Percentiles rank a stretch among this genome's conserved stretches.
phyloP scores from a whole-genome alignment of 345 rosid genomes.

The Camelina neglecta region DNA sequence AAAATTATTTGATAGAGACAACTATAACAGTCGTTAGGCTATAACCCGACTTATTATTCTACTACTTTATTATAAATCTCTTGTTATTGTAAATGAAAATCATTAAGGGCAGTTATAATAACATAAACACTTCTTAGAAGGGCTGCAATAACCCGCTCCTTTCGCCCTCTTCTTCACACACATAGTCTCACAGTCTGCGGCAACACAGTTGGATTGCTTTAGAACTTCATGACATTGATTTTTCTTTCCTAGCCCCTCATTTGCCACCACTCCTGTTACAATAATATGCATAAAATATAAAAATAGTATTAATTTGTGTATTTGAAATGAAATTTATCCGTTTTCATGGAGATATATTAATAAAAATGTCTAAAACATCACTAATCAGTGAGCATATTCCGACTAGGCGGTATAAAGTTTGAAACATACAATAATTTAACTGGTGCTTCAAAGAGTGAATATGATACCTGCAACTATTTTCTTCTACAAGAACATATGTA shows the following conservation, averaged over 20 bases:
- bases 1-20: neutral
- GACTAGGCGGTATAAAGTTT: too few species aligned
- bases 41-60: neutral
- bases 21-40: neutral
- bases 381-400: too few species aligned
- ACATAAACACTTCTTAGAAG: neutral
- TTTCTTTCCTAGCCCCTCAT: neutral
- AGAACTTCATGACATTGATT: neutral
- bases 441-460: too few species aligned
- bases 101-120: neutral
- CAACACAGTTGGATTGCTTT: neutral
- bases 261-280: neutral
- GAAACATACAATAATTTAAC: too few species aligned
- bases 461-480: too few species aligned
- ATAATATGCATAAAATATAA: neutral
- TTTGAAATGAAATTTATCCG: too few species aligned
- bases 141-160: neutral
- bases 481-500: too few species aligned
- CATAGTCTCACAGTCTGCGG: neutral
- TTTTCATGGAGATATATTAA: too few species aligned
- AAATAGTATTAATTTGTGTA: neutral
- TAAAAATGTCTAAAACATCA: too few species aligned
- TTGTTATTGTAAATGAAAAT: neutral
- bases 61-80: neutral
- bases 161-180: neutral